phyloP scores from a whole-genome alignment of 306 rosid species.

The Betula pendula region DNA sequence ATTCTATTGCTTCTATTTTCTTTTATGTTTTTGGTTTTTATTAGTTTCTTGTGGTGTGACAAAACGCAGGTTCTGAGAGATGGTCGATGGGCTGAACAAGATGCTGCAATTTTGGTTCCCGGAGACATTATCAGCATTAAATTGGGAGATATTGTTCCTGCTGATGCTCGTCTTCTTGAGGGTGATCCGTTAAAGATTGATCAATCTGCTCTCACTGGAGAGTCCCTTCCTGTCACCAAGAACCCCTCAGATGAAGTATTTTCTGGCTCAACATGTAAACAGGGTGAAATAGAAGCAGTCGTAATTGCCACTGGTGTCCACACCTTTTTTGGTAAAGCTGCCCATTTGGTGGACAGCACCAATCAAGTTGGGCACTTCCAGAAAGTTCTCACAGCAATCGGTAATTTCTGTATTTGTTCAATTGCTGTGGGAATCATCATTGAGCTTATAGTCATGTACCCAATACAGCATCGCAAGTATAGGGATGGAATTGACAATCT shows the following conservation, averaged over 20 bases:
- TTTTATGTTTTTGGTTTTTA: neutral
- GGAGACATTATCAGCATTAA: constrained; percentile 97
- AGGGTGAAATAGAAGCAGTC: constrained; percentile 97
- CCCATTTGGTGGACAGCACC: constrained; percentile 96
- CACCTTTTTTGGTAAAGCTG: constrained; percentile 98
- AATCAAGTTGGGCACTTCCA: constrained; percentile 99
- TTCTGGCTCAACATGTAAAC: constrained; percentile 97
- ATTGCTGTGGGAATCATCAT: constrained; percentile 74
- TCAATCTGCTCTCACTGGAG: constrained; percentile 97
- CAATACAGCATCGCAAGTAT: constrained; percentile 81
- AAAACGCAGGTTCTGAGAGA: constrained; percentile 81
- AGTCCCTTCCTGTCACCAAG: constrained; percentile 94
- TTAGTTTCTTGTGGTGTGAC: constrained; percentile 20
- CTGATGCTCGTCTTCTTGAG: constrained; percentile 99
- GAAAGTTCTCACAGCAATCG: constrained; percentile 96
- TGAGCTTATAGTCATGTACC: constrained; percentile 93
- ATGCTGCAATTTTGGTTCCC: constrained; percentile 92
- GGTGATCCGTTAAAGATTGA: constrained; percentile 98
- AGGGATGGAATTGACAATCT: constrained; percentile 95
- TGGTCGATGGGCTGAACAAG: constrained; percentile 92
- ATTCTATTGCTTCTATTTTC: constrained; percentile 16
- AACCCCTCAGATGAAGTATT: constrained; percentile 90
- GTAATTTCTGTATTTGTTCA: constrained; percentile 96
- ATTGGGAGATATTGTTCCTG: constrained; percentile 93
- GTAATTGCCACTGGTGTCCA: constrained; percentile 99